Evolutionary conservation across 2,329 filamentous ascomycete species (phyloP), one percentile per base, ranked within the genome.

Genomic region (Lasiodiplodia citricola): DNA sequence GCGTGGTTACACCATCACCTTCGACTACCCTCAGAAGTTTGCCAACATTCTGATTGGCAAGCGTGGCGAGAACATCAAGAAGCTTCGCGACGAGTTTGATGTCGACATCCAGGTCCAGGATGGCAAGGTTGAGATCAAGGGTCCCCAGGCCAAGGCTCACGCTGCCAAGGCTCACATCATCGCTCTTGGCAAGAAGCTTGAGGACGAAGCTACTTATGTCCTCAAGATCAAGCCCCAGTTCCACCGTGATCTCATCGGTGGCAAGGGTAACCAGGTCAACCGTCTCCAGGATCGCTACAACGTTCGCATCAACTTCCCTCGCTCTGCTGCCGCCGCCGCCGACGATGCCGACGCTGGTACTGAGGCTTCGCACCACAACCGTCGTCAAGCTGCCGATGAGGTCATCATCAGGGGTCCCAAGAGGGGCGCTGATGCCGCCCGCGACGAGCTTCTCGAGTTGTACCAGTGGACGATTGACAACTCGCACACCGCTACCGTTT

Each of bases 231-330:
- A 96, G 68, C 91, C 95, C 67, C 93, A 97, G 82, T 98, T 92
- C 81, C 96, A 99, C 82, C 89, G 93, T 70, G 94, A 97, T 78
- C 86, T 99, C 67, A 99, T 99, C 74, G 96, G 96, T 60, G 88
- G 92, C 23, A 91, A 92, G 75, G 96, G 96, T 70, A 88, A 86
- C 76, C 92, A 96, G 78, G 95, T 99, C 76, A 96, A 96, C 82
- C 91, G 92, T 73, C 87, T 99, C 28, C 94, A 99, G 81, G 93
- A 91, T 68, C 91, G 94, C 57, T 97, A 99, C 85, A 91, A 92
- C 77, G 96, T 99, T 52, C 90, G 94, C 71, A 96, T 99, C 74
- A 95, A 97, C 83, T 99, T 99, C 85, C 96, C 96, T 51, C 92
- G 94, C 77, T 84, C 86, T 60, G 82, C 79, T 65, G 79, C 78